Base-by-base conservation (phyloP, 768 basidiomycete species). In the Cyclocybe aegerita region DNA sequence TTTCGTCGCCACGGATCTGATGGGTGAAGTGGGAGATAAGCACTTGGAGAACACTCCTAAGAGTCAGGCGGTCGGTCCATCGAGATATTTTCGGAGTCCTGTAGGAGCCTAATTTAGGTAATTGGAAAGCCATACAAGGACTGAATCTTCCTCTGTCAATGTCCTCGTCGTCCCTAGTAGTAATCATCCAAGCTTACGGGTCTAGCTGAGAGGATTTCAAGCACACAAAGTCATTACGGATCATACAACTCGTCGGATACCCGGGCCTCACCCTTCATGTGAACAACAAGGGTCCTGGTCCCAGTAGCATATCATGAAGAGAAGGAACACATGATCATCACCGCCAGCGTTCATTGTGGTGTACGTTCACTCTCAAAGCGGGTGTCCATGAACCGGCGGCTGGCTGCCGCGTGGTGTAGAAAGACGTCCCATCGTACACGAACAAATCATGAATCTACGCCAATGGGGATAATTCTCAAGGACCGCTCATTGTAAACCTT, bases 111-210 rank as follows among this genome's bases (percentile, higher is more conserved):
- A 23, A 23, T 56, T 59, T 50, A 41, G 52, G 55, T 31, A 56
- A 52, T 47, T 30, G 45, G 31, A 33, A 51, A 49, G 14, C 57
- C 57, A 54, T 58, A 54, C 55, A 54, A 40, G 53, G 57, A 43
- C 38, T 36, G 41, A 48, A n/a, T 15, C 44, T 12, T 37, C 31
- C 30, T n/a, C n/a, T 34, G 36, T 17, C 30, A 45, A 16, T 34
- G 17, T 11, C 38, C 7, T 39, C 9, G n/a, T 39, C 38, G 5
- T 23, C 23, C 23, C 23, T 23, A 3, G 23, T 23, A 23, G 23
- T 3, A 23, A 23, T 23, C 23, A 5, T 5, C 5, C 23, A 3
- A 23, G 23, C 4, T 23, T 23, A 23, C 23, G 5, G 23, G 23
- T 23, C 9, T 16, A 16, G 16, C 30, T 36, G 44, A 36, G 32